Evolutionary conservation across 2,329 filamentous ascomycete genomes (phyloP).

Genomic region (Cladosporium sp.): DNA sequence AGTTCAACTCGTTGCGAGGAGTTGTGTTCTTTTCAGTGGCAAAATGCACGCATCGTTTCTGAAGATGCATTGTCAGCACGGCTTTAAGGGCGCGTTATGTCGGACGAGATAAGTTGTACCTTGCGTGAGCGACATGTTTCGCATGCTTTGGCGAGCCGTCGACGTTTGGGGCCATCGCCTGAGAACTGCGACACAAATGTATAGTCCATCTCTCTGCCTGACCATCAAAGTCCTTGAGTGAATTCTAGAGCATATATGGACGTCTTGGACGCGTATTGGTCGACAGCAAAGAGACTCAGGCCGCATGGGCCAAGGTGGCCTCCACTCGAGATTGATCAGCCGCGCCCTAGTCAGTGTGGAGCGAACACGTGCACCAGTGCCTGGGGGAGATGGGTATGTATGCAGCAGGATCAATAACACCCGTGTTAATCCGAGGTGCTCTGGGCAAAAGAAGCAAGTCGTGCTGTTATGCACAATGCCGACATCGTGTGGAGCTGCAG

Average conservation of each 20-base stretch:
- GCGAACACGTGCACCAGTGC: neutral
- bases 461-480: neutral
- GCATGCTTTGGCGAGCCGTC: conserved; percentile 37
- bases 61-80: conserved; percentile 2
- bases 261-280: neutral
- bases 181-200: conserved; percentile 38
- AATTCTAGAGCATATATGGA: neutral
- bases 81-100: neutral
- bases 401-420: neutral
- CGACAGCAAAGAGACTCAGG: neutral
- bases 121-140: conserved; percentile 35
- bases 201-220: conserved; percentile 28
- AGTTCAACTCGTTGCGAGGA: conserved; percentile 3
- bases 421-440: neutral
- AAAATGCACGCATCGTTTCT: conserved; percentile 39
- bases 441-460: neutral
- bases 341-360: neutral
- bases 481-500: neutral
- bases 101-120: conserved; percentile 22
- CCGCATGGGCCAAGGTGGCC: neutral
- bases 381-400: neutral
- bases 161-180: conserved; percentile 34
- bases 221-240: neutral
- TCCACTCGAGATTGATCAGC: neutral
- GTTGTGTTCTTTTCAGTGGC: conserved; percentile 20